phyloP scores from a whole-genome alignment of 176 grass and related monocot genomes.

The Oryza rufipogon region DNA sequence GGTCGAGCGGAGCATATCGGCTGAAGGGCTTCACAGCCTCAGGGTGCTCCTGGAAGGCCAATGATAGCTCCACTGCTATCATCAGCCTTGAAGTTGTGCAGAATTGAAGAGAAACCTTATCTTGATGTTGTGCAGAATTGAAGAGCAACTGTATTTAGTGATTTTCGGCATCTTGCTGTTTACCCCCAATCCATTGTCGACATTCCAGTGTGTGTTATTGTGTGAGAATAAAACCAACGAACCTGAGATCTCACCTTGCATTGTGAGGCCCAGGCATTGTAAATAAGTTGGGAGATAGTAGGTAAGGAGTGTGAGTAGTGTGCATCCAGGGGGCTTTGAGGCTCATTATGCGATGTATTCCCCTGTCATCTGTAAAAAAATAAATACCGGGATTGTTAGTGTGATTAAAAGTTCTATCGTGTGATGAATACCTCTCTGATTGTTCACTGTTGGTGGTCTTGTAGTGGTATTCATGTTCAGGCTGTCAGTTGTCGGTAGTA shows the following conservation, averaged over 20 bases:
- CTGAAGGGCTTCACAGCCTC: slow-evolving; percentile 69
- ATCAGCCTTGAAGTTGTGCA: slow-evolving; percentile 20
- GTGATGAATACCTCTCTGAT: neutral
- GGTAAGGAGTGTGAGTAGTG: slow-evolving; percentile 23
- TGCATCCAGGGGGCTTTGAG: slow-evolving; percentile 65
- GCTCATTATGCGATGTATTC: slow-evolving; percentile 59
- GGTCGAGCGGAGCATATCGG: slow-evolving; percentile 64
- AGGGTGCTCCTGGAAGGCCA: slow-evolving; percentile 68
- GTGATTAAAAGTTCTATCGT: slow-evolving; percentile 12
- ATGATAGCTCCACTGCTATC: slow-evolving; percentile 23
- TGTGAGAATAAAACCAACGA: slow-evolving; percentile 52
- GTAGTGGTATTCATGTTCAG: neutral
- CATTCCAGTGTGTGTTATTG: slow-evolving; percentile 40
- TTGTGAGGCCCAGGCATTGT: slow-evolving; percentile 56
- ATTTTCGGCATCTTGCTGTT: slow-evolving; percentile 50
- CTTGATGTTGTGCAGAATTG: too few relatives aligned
- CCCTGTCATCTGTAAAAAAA: slow-evolving; percentile 52
- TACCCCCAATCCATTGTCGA: slow-evolving; percentile 43
- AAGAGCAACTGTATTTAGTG: slow-evolving; percentile 47
- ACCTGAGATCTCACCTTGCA: slow-evolving; percentile 40
- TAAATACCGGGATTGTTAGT: neutral
- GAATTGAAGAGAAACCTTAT: slow-evolving; percentile 57
- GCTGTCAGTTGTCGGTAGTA: neutral
- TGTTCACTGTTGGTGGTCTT: neutral
- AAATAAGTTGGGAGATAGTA: slow-evolving; percentile 50